These are phyloP conservation scores for Sungouiella thailandica DNA, from an alignment of 805 yeast species.

Conservation along the genomic window DNA sequence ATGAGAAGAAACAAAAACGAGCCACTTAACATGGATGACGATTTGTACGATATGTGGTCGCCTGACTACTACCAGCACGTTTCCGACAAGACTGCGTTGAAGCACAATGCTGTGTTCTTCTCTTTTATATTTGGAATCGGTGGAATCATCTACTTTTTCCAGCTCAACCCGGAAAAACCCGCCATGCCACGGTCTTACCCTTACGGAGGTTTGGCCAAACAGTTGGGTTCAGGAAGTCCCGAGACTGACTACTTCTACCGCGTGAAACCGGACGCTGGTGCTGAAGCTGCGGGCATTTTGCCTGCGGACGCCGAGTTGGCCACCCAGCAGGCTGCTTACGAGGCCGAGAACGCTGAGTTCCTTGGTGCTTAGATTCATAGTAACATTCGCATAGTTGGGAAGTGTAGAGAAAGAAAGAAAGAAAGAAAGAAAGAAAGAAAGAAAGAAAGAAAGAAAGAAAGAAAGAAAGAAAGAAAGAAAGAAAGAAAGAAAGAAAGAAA, in stretches of 20 bases:
- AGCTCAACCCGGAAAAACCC: constrained; percentile 56
- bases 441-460: too few relatives aligned
- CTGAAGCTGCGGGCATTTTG: constrained; percentile 35
- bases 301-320: constrained; percentile 24
- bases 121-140: constrained; percentile 40
- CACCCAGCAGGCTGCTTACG: constrained; percentile 28
- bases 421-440: too few relatives aligned
- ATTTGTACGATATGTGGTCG: constrained; percentile 78
- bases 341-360: constrained; percentile 33
- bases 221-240: constrained; percentile 55
- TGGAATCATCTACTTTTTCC: constrained; percentile 38
- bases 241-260: constrained; percentile 31
- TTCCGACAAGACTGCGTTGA: constrained; percentile 55
- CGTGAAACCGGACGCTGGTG: constrained; percentile 36
- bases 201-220: constrained; percentile 67
- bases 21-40: constrained; percentile 67
- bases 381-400: too few relatives aligned
- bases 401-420: too few relatives aligned
- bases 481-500: too few relatives aligned
- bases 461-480: too few relatives aligned
- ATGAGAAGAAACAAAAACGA: constrained; percentile 74
- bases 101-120: constrained; percentile 50
- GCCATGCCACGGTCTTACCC: constrained; percentile 77
- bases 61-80: constrained; percentile 68
- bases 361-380: constrained; percentile 20